These are phyloP conservation scores for Nothophaeocryptopus gaeumannii DNA, from an alignment of 2,329 filamentous ascomycete species.

Conservation along the genomic window DNA sequence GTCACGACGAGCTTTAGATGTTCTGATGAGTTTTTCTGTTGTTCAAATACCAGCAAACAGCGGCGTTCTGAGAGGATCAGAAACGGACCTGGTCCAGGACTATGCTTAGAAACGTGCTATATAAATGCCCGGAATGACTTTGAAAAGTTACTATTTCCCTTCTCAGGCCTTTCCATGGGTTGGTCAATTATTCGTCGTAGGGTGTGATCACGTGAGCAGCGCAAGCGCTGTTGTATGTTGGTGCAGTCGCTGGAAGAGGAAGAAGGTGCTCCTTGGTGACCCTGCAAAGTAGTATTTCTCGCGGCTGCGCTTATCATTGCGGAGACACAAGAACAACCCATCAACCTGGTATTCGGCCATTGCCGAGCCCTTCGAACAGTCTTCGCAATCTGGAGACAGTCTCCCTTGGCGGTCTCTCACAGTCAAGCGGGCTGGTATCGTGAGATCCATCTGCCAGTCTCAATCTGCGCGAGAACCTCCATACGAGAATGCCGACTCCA, in stretches of 20 bases:
- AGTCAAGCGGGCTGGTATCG: background rate
- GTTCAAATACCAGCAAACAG: background rate
- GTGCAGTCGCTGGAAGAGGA: no score
- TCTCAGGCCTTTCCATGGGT: no score
- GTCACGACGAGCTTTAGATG: constrained; percentile 50
- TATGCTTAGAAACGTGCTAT: constrained; percentile 16
- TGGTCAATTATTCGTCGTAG: no score
- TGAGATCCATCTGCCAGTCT: constrained; percentile 38
- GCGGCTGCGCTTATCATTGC: no score
- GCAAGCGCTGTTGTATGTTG: no score
- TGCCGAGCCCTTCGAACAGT: constrained; percentile 47
- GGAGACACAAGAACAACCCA: no score
- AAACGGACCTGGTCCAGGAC: constrained; percentile 1
- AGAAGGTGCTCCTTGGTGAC: no score
- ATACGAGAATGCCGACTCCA: constrained; percentile 41
- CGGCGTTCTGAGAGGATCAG: constrained; percentile 9
- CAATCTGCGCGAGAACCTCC: constrained; percentile 41
- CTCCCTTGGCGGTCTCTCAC: background rate
- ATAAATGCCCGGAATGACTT: constrained; percentile 21
- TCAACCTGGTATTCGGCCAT: background rate
- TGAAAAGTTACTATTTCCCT: background rate
- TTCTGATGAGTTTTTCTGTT: no score
- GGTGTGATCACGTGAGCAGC: no score
- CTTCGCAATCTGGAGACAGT: constrained; percentile 49
- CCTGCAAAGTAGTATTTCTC: no score